Percentiles rank a stretch among this genome's conserved stretches.
Evolutionary conservation across 257 asterid genomes (phyloP).

Genomic region (Solanum habrochaites): DNA sequence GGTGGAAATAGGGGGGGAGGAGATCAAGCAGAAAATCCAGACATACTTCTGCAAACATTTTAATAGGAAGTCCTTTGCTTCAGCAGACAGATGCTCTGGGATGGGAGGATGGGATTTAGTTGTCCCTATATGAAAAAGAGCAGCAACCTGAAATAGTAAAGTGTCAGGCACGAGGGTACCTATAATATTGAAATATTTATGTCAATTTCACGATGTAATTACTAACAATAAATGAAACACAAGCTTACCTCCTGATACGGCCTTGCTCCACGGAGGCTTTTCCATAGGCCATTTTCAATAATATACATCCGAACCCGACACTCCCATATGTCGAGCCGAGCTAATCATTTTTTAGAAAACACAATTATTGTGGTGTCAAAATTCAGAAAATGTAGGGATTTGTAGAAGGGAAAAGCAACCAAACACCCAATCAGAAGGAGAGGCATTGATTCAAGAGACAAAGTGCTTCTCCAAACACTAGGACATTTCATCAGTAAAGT

Average conservation of each 20-base stretch:
- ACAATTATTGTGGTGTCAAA: not conserved
- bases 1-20: not conserved
- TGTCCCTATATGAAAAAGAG: constrained; percentile 93
- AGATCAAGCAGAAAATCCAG: not conserved
- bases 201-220: not conserved
- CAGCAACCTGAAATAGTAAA: constrained; percentile 68
- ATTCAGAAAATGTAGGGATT: not conserved
- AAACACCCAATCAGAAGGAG: not conserved
- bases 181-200: not conserved
- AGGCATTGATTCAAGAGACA: not conserved
- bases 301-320: constrained; percentile 97
- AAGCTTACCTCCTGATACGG: constrained; percentile 69
- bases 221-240: not conserved
- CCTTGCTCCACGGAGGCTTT: constrained; percentile 99
- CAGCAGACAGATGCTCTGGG: constrained; percentile 91
- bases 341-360: constrained; percentile 17
- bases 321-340: constrained; percentile 99
- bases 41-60: constrained; percentile 89
- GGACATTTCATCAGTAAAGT: not conserved
- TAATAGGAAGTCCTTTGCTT: constrained; percentile 80
- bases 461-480: not conserved
- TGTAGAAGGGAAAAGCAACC: not conserved
- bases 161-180: not conserved
- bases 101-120: constrained; percentile 99
- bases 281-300: constrained; percentile 99